These are phyloP conservation scores for Shiraia sp. DNA, from an alignment of 2,329 filamentous ascomycete genomes.

Conservation along the genomic window DNA sequence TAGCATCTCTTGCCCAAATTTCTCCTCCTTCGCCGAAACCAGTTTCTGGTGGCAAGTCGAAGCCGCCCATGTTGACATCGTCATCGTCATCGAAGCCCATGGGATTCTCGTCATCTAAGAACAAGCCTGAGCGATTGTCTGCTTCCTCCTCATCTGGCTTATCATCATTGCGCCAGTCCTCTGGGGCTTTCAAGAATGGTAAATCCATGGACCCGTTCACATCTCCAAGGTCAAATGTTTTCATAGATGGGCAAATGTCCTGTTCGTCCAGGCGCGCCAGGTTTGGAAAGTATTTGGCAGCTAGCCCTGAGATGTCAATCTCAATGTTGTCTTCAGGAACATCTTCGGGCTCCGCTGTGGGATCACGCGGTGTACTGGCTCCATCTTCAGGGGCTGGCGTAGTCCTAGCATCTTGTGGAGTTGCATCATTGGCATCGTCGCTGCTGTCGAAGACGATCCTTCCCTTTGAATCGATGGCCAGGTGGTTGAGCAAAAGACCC, in stretches of 20 bases:
- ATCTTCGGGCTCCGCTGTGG: constrained; percentile 38
- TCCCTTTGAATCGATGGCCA: constrained; percentile 91
- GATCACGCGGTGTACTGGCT: constrained; percentile 37
- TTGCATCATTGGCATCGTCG: constrained; percentile 71
- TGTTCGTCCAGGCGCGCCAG: constrained; percentile 76
- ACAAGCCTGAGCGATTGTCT: constrained; percentile 75
- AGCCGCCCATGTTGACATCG: constrained; percentile 64
- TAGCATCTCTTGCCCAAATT: constrained; percentile 90
- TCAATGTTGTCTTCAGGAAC: constrained; percentile 62
- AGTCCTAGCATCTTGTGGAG: constrained; percentile 50
- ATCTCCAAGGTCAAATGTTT: constrained; percentile 89
- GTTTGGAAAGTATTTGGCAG: constrained; percentile 83
- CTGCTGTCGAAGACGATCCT: constrained; percentile 98
- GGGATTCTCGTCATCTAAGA: constrained; percentile 84
- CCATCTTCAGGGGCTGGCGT: constrained; percentile 48
- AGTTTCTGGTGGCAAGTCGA: constrained; percentile 65
- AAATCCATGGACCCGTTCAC: constrained; percentile 84
- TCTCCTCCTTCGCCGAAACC: constrained; percentile 96
- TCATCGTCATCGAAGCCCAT: constrained; percentile 75
- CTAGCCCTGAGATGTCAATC: constrained; percentile 77
- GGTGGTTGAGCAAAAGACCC: constrained; percentile 88
- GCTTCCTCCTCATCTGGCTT: constrained; percentile 55
- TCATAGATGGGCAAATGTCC: constrained; percentile 92
- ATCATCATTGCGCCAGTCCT: constrained; percentile 79
- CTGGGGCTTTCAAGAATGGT: constrained; percentile 85